phyloP scores from a whole-genome alignment of 2,329 filamentous ascomycete species.

The Aspergillus awamori region DNA sequence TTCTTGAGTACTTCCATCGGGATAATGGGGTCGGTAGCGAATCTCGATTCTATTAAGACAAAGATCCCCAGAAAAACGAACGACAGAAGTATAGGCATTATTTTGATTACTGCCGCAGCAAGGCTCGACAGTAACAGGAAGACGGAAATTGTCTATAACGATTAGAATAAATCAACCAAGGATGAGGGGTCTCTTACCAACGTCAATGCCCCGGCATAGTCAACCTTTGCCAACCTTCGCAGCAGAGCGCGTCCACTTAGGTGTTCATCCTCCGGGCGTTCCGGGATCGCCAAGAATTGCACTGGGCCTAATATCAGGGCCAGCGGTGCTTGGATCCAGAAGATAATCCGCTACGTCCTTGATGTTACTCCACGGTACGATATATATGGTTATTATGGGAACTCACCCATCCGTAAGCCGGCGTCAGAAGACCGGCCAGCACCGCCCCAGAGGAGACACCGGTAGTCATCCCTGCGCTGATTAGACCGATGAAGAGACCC shows the following conservation, averaged over 20 bases:
- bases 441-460: conserved; percentile 73
- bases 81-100: conserved; percentile 64
- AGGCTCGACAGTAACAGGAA: conserved; percentile 73
- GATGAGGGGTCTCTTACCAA: conserved; percentile 52
- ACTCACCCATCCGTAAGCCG: conserved; percentile 69
- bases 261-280: conserved; percentile 40
- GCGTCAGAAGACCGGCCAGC: conserved; percentile 67
- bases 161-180: neutral
- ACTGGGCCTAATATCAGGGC: conserved; percentile 63
- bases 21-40: conserved; percentile 72
- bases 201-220: conserved; percentile 73
- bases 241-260: conserved; percentile 44
- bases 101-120: conserved; percentile 63
- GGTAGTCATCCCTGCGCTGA: conserved; percentile 72
- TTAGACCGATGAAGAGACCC: conserved; percentile 72
- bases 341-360: conserved; percentile 64
- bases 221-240: conserved; percentile 65
- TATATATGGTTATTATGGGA: neutral
- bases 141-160: conserved; percentile 61
- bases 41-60: conserved; percentile 63
- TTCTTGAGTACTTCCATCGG: conserved; percentile 71
- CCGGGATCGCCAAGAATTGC: conserved; percentile 68
- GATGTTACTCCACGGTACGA: neutral
- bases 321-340: conserved; percentile 71
- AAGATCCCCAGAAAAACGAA: conserved; percentile 60